These are phyloP conservation scores for Cymbidium sinense DNA, from an alignment of 106 monocot species.

Conservation along the genomic window DNA sequence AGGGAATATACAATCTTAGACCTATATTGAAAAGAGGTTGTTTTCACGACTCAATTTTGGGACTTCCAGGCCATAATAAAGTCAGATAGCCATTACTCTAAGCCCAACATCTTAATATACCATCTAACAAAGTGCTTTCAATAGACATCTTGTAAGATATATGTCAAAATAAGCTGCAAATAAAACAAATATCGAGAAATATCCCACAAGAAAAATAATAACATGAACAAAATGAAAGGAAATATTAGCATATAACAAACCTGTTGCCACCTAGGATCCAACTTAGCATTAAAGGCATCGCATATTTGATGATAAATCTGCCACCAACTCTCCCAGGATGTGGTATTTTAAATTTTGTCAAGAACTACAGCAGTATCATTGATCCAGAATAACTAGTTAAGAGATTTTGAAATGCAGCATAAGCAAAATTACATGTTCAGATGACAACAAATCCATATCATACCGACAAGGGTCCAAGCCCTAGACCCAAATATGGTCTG, in stretches of 20 bases:
- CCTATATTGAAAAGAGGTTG: not conserved
- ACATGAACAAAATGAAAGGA: conserved; percentile 1
- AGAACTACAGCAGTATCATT: conserved; percentile 43
- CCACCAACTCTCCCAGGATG: conserved; percentile 99
- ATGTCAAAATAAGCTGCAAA: not conserved
- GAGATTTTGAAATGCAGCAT: not conserved
- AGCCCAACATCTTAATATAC: not conserved
- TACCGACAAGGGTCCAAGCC: conserved; percentile 95
- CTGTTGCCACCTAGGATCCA: conserved; percentile 99
- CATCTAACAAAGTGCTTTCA: not conserved
- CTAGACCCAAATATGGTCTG: conserved; percentile 91
- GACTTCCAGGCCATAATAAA: not conserved
- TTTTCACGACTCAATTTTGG: not conserved
- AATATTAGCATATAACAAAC: conserved; percentile 23
- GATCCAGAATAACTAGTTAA: not conserved
- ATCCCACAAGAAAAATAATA: not conserved
- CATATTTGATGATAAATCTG: conserved; percentile 80
- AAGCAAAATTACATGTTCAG: not conserved
- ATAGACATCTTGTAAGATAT: not conserved
- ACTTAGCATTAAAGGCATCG: conserved; percentile 84
- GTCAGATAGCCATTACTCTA: not conserved
- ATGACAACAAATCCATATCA: conserved; percentile 12
- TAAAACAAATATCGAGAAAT: not conserved
- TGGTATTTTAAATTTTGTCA: conserved; percentile 82
- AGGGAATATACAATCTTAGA: not conserved